Evolutionary conservation across 164 flowering plant genomes (phyloP), one percentile per base, ranked within the genome.

Genomic region (Nelumbo lutea): DNA sequence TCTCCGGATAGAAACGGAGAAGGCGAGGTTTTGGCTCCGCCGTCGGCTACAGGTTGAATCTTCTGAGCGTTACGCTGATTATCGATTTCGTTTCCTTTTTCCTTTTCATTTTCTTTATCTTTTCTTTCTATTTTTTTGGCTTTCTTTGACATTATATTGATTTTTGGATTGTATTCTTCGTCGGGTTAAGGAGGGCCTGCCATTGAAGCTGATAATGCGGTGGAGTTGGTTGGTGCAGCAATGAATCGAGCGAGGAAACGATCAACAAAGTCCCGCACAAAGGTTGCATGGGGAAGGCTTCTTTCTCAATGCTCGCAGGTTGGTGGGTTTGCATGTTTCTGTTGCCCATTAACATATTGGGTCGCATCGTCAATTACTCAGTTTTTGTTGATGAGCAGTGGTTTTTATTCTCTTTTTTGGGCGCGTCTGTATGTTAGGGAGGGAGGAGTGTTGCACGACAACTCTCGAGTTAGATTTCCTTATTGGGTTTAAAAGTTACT

Each of bases 201-300:
- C 27, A 55, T 15, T 42, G 83, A 76, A 70, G 83, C 9, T 14
- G 85, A 75, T 69, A 84, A 83, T 41, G 41, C 55, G 66, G 42
- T 66, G 3, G 83, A 78, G 71, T 44, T 76, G 0, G 75, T 59
- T 52, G 78, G 61, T 2, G 56, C n/a, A 9, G 69, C 73, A 3
- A 42, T 39, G 53, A 75, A 55, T 42, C 69, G 86, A 64, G 65
- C 11, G 4, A 82, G 75, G 79, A 83, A 84, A 71, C 72, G 79
- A 50, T 66, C 61, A 42, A 46, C 50, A 39, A 85, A 76, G 58
- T 71, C 78, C 6, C 73, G 55, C 69, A 61, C 73, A 1, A 79
- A 77, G 75, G 74, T 66, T 67, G 80, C 91, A 0, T 93, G 98
- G 98, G 98, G 87, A 44, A 85, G 83, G 78, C 93, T 93, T 76